Evolutionary conservation across 176 grass and related monocot genomes (phyloP), one percentile per base, ranked within the genome.

Genomic region (Oryza longistaminata): DNA sequence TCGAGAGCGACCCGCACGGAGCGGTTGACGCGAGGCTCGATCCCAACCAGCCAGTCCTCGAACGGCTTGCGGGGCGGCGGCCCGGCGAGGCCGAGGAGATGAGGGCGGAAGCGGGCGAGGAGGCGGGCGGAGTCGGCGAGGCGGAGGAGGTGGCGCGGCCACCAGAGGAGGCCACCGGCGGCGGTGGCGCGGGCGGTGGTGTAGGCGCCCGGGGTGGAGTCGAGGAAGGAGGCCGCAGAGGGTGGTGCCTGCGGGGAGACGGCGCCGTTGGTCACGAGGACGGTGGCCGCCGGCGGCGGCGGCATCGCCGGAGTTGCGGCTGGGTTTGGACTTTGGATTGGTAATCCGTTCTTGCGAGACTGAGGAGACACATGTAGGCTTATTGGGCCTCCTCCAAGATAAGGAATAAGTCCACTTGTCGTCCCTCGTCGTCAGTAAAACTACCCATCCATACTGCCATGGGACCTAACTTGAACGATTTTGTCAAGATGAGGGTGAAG

Each of bases 81-180:
- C 17, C 12, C 13, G 0, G 24, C 22, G 37, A 87, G 74, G 35
- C 87, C 93, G 80, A 98, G 77, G 11, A 95, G 82, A 65, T 82
- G 70, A 3, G 96, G 91, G 25, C 34, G 77, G 85, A 69, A 87
- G 16, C 64, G 25, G 48, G 85, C 85, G 39, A 95, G 89, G 60
- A 92, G 74, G 29, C 80, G 44, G 13, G 82, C 60, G 24, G 96
- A 98, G 21, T 87, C 73, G 31, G 85, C 64, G 76, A 98, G 96
- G 34, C 91, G 93, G 72, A 42, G 76, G 61, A 98, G 83, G 82
- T 98, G 96, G 43, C 93, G 91, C 0, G 89, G 85, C 93, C 93
- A 98, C 87, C 92, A 98, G 81, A 86, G 85, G 79, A 97, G 64
- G 64, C 83, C 44, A 22, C 80, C 78, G 19, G 55, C n/a, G n/a